Conservation (phyloP, 192 early-diverging fungal species). For the Backusella tarrabulga region DNA sequence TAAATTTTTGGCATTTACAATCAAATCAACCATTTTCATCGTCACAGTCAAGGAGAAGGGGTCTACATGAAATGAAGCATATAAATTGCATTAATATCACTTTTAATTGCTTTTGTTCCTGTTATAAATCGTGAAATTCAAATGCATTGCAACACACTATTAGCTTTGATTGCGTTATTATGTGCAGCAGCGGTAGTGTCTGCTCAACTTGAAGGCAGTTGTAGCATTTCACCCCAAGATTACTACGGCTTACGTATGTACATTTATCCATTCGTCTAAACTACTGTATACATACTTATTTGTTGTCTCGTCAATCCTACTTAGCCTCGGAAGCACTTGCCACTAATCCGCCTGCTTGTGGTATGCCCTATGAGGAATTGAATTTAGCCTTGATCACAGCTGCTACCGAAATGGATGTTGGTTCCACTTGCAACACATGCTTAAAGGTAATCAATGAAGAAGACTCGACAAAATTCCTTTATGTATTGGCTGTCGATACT, state of each 20-base stretch:
- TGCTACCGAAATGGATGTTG: constrained; percentile 41
- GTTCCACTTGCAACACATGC: constrained; percentile 49
- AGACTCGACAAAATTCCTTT: constrained; percentile 41
- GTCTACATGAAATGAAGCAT: not conserved
- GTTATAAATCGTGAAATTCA: not conserved
- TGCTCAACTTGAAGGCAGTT: constrained; percentile 2
- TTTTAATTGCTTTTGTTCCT: not conserved
- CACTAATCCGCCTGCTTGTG: constrained; percentile 54
- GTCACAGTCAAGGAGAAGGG: not conserved
- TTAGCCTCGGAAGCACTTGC: constrained; percentile 33
- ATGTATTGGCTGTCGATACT: constrained; percentile 54
- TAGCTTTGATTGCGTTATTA: not conserved
- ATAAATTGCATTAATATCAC: not conserved
- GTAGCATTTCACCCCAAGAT: constrained; percentile 15
- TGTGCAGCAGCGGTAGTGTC: not conserved
- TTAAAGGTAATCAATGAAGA: constrained; percentile 45
- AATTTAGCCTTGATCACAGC: constrained; percentile 55
- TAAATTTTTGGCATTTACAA: not conserved
- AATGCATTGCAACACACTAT: not conserved
- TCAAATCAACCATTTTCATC: not conserved
- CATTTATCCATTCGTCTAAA: not conserved
- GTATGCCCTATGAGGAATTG: constrained; percentile 51
- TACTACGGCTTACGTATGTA: constrained; percentile 17
- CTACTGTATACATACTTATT: not conserved
- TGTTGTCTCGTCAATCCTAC: not conserved